Evolutionary conservation across 1,284 basidiomycete genomes (phyloP), one percentile per base, ranked within the genome.

Genomic region (Microbotryum lychnidis-dioicae): DNA sequence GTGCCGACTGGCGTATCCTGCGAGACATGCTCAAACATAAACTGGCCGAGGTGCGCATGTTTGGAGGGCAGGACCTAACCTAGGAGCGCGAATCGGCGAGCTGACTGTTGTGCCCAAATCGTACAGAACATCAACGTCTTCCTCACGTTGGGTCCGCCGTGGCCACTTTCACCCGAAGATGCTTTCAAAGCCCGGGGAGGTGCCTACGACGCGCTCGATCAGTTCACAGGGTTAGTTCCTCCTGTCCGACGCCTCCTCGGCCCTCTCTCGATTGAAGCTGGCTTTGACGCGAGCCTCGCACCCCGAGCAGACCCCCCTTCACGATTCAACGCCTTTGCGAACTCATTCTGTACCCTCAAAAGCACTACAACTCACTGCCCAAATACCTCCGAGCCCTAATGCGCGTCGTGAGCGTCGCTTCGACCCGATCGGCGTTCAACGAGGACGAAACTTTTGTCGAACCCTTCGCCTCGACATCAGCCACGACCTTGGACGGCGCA

Each of bases 301-400:
- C n/a, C 6, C 25, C 29, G 37, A n/a, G 9, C 27, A 66, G 57
- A 58, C 83, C 89, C 0, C 92, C 92, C 4, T 97, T 96, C 76
- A 94, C 92, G 5, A 86, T 96, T 56, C 92, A 97, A 75, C 85
- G 92, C 45, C 76, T 96, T 20, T 89, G 87, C 70, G 91, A 96
- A 73, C 82, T 97, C n/a, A 84, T 85, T 51, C 69, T 86, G 8
- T 75, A 81, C 42, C 91, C 91, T 3, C 80, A 80, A 63, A 77
- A 80, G 54, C 81, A 89, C 67, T 93, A 96, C 79, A 84, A 80
- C 48, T 81, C 82, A 29, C 77, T 90, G 6, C 89, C 91, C 52
- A 96, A 96, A 76, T 96, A 92, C 74, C 80, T 94, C 25, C 87
- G 92, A 12, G 91, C 92, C 0, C 77, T 96, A 14, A 89, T 93